Evolutionary conservation across 208 protist genomes (phyloP), one percentile per base, ranked within the genome.

Genomic region (Angomonas deanei): DNA sequence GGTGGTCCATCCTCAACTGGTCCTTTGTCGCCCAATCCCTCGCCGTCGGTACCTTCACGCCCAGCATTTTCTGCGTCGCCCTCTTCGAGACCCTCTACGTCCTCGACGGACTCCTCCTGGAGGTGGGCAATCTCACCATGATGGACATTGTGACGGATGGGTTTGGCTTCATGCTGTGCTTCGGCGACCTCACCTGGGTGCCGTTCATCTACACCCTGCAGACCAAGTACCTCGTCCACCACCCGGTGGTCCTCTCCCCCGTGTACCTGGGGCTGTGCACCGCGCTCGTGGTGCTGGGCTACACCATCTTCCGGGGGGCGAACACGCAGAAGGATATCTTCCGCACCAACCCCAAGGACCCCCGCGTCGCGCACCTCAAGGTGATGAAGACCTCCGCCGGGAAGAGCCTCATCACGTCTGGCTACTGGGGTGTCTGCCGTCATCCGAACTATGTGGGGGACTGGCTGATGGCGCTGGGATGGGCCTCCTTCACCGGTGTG

Each of bases 391-490:
- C 96, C 26, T 84, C 78, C 6, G 58, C 54, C 6, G 88, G 86
- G 1, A 91, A 86, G 61, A 84, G 83, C 3, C 89, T 99, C 17
- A 73, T 99, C 52, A 84, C 92, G 34, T 97, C 90, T 6, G 97
- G 97, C 64, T 98, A 83, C 67, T 99, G 97, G 97, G 97, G 97
- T 49, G 73, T 97, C 23, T 97, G 94, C 61, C 83, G 97, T 23
- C 95, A 99, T 79, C 91, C 97, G 13, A 99, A 99, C 74, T 99
- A 99, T 74, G 79, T 97, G 17, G 95, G 95, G 26, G 97, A 99
- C 73, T 97, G 86, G 86, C 65, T 96, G 26, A 89, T 94, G 84
- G 71, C 88, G 15, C 68, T 96, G 0, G 58, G 74, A 36, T 92
- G 79, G 82, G 79, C 79, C 3, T 54, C 74, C 21, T 76, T 92